A percentile compares a stretch with the other conserved stretches of the same genome.
Evolutionary conservation across 768 basidiomycete species (phyloP).

Genomic region (Phallus indusiatus): DNA sequence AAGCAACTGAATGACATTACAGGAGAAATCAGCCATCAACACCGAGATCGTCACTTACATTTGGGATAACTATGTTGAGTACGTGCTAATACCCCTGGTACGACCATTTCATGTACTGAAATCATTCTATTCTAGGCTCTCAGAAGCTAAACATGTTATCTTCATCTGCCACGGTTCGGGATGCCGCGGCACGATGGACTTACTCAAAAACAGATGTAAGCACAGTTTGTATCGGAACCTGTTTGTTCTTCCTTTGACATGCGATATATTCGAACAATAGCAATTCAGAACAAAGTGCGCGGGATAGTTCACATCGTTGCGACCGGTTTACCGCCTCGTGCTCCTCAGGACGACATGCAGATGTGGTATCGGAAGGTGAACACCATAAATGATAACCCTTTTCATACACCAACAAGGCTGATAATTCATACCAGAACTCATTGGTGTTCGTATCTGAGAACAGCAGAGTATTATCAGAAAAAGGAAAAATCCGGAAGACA

Average conservation of each 20-base stretch:
- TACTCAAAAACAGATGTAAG: conserved; percentile 63
- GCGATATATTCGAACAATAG: conserved; percentile 32
- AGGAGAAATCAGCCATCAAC: conserved; percentile 25
- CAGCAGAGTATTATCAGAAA: conserved; percentile 40
- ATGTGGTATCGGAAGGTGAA: conserved; percentile 66
- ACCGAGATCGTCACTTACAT: conserved; percentile 40
- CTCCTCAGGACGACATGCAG: conserved; percentile 47
- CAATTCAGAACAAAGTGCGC: conserved; percentile 34
- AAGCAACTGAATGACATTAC: conserved; percentile 22
- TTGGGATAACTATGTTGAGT: conserved; percentile 98
- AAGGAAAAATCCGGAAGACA: conserved; percentile 38
- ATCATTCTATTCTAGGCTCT: conserved; percentile 42
- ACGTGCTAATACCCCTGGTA: conserved; percentile 19
- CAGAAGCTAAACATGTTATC: conserved; percentile 60
- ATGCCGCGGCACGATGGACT: conserved; percentile 62
- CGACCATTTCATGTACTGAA: background rate
- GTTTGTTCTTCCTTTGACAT: background rate
- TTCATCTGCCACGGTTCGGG: conserved; percentile 86
- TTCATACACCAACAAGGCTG: background rate
- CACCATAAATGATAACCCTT: conserved; percentile 10
- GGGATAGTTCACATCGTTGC: conserved; percentile 77
- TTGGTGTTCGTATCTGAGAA: conserved; percentile 57
- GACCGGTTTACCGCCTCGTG: conserved; percentile 43
- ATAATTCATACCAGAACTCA: conserved; percentile 48
- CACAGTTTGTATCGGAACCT: background rate